Evolutionary conservation across 371 early-diverging fungal genomes (phyloP).

Genomic region (Rhizomucor miehei): DNA sequence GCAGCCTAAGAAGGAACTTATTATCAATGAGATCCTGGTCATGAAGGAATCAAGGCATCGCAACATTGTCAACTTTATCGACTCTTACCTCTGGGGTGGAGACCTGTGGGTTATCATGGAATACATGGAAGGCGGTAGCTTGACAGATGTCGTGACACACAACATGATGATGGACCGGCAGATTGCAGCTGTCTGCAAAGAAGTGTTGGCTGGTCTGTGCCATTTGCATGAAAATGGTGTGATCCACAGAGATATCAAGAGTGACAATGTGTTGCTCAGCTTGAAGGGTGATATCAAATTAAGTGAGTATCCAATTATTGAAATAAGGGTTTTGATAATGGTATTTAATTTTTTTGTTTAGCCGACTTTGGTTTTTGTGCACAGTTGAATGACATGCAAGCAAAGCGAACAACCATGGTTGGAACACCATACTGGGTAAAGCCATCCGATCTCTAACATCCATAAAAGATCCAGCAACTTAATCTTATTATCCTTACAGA

Average conservation of each 20-base stretch:
- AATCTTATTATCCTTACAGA: too few relatives aligned
- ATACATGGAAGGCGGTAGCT: conserved; percentile 95
- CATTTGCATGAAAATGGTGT: conserved; percentile 94
- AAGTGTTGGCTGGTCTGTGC: conserved; percentile 85
- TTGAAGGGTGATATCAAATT: conserved; percentile 90
- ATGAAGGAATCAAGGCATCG: conserved; percentile 89
- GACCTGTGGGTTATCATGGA: conserved; percentile 96
- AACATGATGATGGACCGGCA: conserved; percentile 95
- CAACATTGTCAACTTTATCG: conserved; percentile 96
- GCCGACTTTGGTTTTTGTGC: conserved; percentile 97
- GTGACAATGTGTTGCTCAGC: conserved; percentile 91
- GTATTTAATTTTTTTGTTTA: conserved; percentile 19
- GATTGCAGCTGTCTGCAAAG: conserved; percentile 90
- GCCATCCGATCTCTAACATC: too few relatives aligned
- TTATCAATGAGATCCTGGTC: conserved; percentile 95
- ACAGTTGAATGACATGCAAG: conserved; percentile 75
- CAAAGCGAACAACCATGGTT: conserved; percentile 89
- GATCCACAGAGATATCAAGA: conserved; percentile 97
- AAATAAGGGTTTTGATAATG: too few relatives aligned
- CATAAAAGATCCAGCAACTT: too few relatives aligned
- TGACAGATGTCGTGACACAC: conserved; percentile 89
- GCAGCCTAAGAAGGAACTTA: conserved; percentile 95
- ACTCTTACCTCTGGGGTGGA: conserved; percentile 85
- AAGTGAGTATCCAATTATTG: conserved; percentile 54
- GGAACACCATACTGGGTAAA: conserved; percentile 85